Conservation (phyloP, 2,329 filamentous ascomycete species). For the Microascus cirrosus region DNA sequence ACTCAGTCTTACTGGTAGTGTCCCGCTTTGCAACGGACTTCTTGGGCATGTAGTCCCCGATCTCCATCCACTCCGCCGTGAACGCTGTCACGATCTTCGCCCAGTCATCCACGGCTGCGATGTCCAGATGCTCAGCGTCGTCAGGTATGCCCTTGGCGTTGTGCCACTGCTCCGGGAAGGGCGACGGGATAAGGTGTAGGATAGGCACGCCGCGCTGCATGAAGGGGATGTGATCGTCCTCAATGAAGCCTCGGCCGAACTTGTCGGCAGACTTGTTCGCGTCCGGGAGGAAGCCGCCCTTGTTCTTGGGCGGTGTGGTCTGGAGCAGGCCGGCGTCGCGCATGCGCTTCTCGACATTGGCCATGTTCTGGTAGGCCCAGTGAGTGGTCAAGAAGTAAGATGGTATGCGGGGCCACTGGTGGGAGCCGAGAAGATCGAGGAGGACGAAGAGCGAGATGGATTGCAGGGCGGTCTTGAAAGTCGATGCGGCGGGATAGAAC, state of each 20-base stretch:
- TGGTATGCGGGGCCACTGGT: slow-evolving; percentile 53
- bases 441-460: slow-evolving; percentile 83
- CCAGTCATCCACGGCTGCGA: slow-evolving; percentile 77
- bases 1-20: slow-evolving; percentile 33
- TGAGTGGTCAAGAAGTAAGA: slow-evolving; percentile 87
- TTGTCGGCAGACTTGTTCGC: slow-evolving; percentile 33
- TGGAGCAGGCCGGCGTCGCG: slow-evolving; percentile 56
- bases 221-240: slow-evolving; percentile 90
- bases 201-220: slow-evolving; percentile 77
- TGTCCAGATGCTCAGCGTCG: slow-evolving; percentile 74
- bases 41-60: slow-evolving; percentile 32
- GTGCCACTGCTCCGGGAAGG: slow-evolving; percentile 84
- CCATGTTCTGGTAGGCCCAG: slow-evolving; percentile 80
- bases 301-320: slow-evolving; percentile 27
- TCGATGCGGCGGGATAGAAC: slow-evolving; percentile 59
- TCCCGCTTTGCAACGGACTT: slow-evolving; percentile 30
- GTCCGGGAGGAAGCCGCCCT: slow-evolving; percentile 55
- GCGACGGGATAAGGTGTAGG: slow-evolving; percentile 75
- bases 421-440: slow-evolving; percentile 74
- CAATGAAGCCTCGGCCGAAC: slow-evolving; percentile 42
- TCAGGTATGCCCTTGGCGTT: slow-evolving; percentile 49
- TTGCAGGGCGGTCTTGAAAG: slow-evolving; percentile 61
- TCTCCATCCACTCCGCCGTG: slow-evolving; percentile 82
- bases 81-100: slow-evolving; percentile 74
- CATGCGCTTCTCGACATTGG: slow-evolving; percentile 62